Percentiles rank a stretch among this genome's conserved stretches.
Evolutionary conservation across 768 basidiomycete species (phyloP).

Genomic region (Candolleomyces eurysporus): DNA sequence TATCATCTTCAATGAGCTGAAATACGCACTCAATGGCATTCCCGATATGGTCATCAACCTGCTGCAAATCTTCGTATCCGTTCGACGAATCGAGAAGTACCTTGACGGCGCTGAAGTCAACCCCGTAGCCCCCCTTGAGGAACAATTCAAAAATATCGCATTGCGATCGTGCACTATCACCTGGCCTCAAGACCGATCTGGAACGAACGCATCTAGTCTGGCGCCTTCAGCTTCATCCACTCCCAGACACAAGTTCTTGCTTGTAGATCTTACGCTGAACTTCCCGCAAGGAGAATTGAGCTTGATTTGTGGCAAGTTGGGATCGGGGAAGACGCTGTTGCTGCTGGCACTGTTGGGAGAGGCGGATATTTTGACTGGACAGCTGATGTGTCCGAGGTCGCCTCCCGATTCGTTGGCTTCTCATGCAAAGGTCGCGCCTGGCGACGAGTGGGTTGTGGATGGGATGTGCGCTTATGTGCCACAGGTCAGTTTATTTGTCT

Average conservation of each 20-base stretch:
- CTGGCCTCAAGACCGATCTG: conserved; percentile 79
- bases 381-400: conserved; percentile 79
- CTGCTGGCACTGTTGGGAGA: conserved; percentile 86
- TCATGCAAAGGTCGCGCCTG: conserved; percentile 41
- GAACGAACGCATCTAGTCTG: conserved; percentile 37
- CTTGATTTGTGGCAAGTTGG: conserved; percentile 85
- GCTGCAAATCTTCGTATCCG: conserved; percentile 81
- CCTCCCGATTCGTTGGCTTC: conserved; percentile 74
- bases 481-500: conserved; percentile 49
- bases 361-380: conserved; percentile 80
- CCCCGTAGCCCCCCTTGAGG: conserved; percentile 53
- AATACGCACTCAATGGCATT: conserved; percentile 81
- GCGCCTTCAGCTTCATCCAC: conserved; percentile 63
- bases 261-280: conserved; percentile 70
- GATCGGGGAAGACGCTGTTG: conserved; percentile 87
- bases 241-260: conserved; percentile 74
- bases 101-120: conserved; percentile 72
- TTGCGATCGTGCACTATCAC: conserved; percentile 86
- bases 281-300: conserved; percentile 82
- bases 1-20: conserved; percentile 76
- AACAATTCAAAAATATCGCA: conserved; percentile 60
- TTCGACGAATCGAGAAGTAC: conserved; percentile 91
- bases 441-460: conserved; percentile 73
- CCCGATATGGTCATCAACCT: conserved; percentile 91
- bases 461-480: conserved; percentile 89